Evolutionary conservation across 1,284 basidiomycete genomes (phyloP), one percentile per base, ranked within the genome.

Genomic region (Ustilago cynodontis): DNA sequence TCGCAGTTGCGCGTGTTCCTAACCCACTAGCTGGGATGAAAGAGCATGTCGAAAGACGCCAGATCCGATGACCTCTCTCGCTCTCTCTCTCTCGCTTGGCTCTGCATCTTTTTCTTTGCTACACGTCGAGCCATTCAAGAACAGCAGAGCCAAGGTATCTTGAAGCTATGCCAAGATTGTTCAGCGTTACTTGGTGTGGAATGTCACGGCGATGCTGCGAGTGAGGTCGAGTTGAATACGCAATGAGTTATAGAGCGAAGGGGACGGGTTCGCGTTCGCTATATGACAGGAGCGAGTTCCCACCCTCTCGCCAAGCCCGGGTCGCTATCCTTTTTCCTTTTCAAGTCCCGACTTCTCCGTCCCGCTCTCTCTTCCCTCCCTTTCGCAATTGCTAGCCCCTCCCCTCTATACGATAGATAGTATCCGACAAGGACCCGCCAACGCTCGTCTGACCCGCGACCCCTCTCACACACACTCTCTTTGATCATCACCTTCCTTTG

Each of bases 281-380:
- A 55, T 35, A 62, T 33, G 52, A 62, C 39, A 55, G 50, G 33
- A 54, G 52, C n/a, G 41, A 10, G 7, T 11, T 41, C 55, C 55
- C 62, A 64, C n/a, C 31, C 37, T 45, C 26, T 26, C 14, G 54
- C 61, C 62, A 64, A 64, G 55, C 53, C 55, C 49, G 62, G 47
- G 29, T 43, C 33, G 37, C 22, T 29, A 11, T 7, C n/a, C n/a
- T 33, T 35, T 43, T 28, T 24, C 49, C 37, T 64, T 64, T 64
- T 64, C 55, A 64, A 56, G 45, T 47, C 55, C 55, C 54, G 55
- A 33, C 31, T 33, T 55, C 29, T 31, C 31, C 33, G 2, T 57
- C 37, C 62, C 33, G 54, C 54, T 56, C 20, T 20, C 24, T 6
- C 9, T 51, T 35, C 11, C 59, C 41, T 35, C 29, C 57, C 57